Base-by-base conservation (phyloP, 495 filamentous ascomycete species). In the Podospora anserina region DNA sequence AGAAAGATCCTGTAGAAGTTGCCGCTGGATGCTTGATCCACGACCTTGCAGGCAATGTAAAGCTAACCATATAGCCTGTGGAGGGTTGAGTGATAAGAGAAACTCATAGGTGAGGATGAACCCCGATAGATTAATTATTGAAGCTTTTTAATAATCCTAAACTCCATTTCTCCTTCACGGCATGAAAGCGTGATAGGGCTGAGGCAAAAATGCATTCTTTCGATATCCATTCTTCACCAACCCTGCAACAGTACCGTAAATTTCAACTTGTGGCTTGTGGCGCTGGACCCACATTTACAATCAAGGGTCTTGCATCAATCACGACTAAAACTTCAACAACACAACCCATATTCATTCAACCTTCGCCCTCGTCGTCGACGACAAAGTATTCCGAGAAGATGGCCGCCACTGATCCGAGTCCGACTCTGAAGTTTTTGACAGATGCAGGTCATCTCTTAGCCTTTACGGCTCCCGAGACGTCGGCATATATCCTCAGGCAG, bases 361-460 rank as follows among this genome's bases (percentile, higher is more conserved):
- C 39, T 49, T 3, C 39, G 39, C 39, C 15, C 39, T 16, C 39
- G 34, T 39, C 0, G 11, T 11, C 7, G 15, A 49, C 39, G 39
- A 11, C 13, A 11, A 13, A 28, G 1, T 15, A 65, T 39, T 7
- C 19, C 23, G 23, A 49, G 32, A 55, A 54, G 23, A 79, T 81
- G 80, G 68, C 77, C 16, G 66, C 63, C 27, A 69, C 71, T 63
- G 68, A 72, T 6, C 59, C 81, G 16, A 68, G 74, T 3, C 54
- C 76, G 15, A 74, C 77, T 13, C 67, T 84, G 18, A 66, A 72
- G 4, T 84, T 79, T 53, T 75, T 87, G 2, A 83, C 80, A 19
- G 80, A 86, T 71, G 83, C 84, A 2, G 83, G 82, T 1, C 83
- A 86, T 78, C 71, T 86, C 27, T 76, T 86, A 5, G 71, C 78